Evolutionary conservation across 441 rosid genomes (phyloP).

Genomic region (Adansonia grandidieri): DNA sequence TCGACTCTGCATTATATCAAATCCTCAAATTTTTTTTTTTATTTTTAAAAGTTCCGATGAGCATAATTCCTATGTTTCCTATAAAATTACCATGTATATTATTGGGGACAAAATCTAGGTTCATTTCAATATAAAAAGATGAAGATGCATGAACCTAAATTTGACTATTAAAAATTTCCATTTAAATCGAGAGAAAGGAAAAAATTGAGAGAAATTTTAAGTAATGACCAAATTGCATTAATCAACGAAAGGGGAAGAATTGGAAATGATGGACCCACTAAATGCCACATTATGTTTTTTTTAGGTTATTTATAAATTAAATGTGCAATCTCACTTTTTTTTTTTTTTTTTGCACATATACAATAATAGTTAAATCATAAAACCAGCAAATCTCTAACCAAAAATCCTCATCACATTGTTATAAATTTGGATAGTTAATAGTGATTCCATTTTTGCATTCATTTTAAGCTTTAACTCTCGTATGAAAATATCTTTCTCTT

Average conservation of each 20-base stretch:
- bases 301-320: slow-evolving; percentile 20
- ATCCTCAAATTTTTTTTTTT: too few species aligned
- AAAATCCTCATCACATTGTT: neutral
- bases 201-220: neutral
- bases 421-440: neutral
- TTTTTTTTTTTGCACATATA: neutral
- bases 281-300: slow-evolving; percentile 13
- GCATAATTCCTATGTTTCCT: neutral
- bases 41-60: too few species aligned
- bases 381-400: slow-evolving; percentile 5
- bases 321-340: slow-evolving; percentile 16
- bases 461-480: neutral
- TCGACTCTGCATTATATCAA: too few species aligned
- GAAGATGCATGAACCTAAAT: neutral
- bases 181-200: too few species aligned
- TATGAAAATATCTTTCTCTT: too few species aligned
- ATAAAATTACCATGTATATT: neutral
- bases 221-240: neutral
- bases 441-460: neutral
- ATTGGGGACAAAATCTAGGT: neutral
- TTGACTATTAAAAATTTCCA: neutral
- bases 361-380: slow-evolving; percentile 24
- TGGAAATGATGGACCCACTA: slow-evolving; percentile 9
- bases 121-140: neutral
- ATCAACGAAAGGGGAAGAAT: neutral